Conservation (phyloP, 805 yeast genomes). For the Candida incommunis region DNA sequence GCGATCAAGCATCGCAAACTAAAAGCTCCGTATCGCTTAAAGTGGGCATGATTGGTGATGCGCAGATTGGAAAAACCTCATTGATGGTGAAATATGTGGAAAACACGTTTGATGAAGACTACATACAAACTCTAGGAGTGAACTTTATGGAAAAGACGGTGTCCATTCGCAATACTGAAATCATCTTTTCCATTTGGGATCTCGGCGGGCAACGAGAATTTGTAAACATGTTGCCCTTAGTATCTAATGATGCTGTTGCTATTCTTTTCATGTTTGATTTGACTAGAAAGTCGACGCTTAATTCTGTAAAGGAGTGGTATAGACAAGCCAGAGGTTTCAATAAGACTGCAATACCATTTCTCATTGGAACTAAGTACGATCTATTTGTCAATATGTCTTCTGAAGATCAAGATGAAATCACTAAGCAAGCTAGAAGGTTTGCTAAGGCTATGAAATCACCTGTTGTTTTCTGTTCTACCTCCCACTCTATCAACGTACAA, state of each 20-base stretch:
- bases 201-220: conserved; percentile 92
- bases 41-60: conserved; percentile 89
- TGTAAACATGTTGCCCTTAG: conserved; percentile 88
- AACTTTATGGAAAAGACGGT: conserved; percentile 88
- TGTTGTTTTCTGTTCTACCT: conserved; percentile 77
- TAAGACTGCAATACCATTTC: conserved; percentile 76
- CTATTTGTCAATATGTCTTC: conserved; percentile 63
- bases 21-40: conserved; percentile 34
- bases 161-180: conserved; percentile 70
- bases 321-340: conserved; percentile 82
- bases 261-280: conserved; percentile 81
- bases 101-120: conserved; percentile 79
- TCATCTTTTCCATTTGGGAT: conserved; percentile 89
- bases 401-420: conserved; percentile 72
- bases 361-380: conserved; percentile 91
- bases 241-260: conserved; percentile 85
- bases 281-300: conserved; percentile 71
- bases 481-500: conserved; percentile 84
- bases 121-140: conserved; percentile 89
- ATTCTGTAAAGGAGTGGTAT: conserved; percentile 90
- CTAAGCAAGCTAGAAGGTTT: conserved; percentile 68
- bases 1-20: conserved; percentile 15
- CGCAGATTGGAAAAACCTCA: conserved; percentile 92
- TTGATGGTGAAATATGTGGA: conserved; percentile 96
- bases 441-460: conserved; percentile 82